A percentile compares a stretch with the other conserved stretches of the same genome.
phyloP scores from a whole-genome alignment of 495 filamentous ascomycete genomes.

The Hypoxylon crocopeplum region DNA sequence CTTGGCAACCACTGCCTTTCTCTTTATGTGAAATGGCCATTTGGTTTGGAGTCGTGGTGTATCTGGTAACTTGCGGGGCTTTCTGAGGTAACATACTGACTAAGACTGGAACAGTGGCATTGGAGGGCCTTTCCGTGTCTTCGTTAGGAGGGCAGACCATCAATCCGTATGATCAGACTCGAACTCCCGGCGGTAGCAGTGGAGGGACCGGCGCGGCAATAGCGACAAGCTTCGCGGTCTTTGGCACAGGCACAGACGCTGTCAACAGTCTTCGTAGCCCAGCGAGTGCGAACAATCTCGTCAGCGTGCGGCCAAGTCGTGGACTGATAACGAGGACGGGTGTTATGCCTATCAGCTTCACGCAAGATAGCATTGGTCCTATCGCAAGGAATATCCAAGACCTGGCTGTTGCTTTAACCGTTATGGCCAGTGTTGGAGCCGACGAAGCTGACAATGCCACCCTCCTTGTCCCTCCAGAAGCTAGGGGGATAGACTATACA shows the following conservation, averaged over 20 bases:
- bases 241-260: constrained; percentile 69
- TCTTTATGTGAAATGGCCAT: constrained; percentile 8
- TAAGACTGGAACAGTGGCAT: constrained; percentile 49
- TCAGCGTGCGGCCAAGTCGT: constrained; percentile 66
- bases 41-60: background rate
- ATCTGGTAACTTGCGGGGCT: background rate
- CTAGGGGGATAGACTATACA: constrained; percentile 50
- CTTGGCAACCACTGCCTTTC: background rate
- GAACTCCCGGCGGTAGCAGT: constrained; percentile 70
- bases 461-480: constrained; percentile 44
- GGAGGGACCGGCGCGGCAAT: constrained; percentile 68
- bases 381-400: constrained; percentile 63
- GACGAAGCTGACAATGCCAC: constrained; percentile 55
- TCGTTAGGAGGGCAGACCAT: constrained; percentile 66
- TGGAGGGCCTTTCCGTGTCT: constrained; percentile 67
- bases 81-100: constrained; percentile 4
- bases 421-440: constrained; percentile 60
- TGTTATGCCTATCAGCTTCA: constrained; percentile 66
- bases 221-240: constrained; percentile 62
- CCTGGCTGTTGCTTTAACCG: constrained; percentile 59
- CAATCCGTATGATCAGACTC: constrained; percentile 67
- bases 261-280: constrained; percentile 68
- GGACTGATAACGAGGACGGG: constrained; percentile 61
- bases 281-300: constrained; percentile 66
- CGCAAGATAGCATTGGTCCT: constrained; percentile 67